A percentile compares a stretch with the other conserved stretches of the same genome.
These are phyloP conservation scores for Termitomyces sp. DNA, from an alignment of 1,284 basidiomycete genomes.

Conservation along the genomic window DNA sequence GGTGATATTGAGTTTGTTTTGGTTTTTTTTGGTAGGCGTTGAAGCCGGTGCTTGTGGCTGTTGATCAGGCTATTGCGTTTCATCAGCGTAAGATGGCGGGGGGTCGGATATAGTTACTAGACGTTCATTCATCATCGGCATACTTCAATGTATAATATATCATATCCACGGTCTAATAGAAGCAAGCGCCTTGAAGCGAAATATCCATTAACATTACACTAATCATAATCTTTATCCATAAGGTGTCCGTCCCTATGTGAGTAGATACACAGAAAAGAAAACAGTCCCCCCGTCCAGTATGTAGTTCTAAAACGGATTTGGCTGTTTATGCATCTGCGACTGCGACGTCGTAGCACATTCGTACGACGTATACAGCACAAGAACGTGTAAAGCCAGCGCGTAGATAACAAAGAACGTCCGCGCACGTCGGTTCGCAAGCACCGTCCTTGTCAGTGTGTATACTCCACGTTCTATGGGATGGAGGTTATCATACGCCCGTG, in stretches of 20 bases:
- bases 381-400: conserved; percentile 69
- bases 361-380: conserved; percentile 78
- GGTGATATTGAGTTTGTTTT: conserved; percentile 4
- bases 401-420: conserved; percentile 81
- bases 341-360: conserved; percentile 57
- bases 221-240: not conserved
- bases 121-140: too few relatives aligned
- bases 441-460: conserved; percentile 77
- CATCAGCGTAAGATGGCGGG: conserved; percentile 38
- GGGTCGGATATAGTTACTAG: conserved; percentile 15
- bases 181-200: too few relatives aligned
- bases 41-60: conserved; percentile 74
- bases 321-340: conserved; percentile 44
- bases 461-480: conserved; percentile 90
- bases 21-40: conserved; percentile 52
- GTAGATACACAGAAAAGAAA: conserved; percentile 7
- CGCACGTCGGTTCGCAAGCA: conserved; percentile 85
- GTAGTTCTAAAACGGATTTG: conserved; percentile 28
- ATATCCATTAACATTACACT: not conserved
- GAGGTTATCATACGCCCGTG: conserved; percentile 84
- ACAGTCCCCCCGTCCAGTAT: conserved; percentile 5
- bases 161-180: not conserved
- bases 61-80: conserved; percentile 69
- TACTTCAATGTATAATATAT: not conserved
- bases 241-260: not conserved